phyloP scores from a whole-genome alignment of 805 yeast genomes.

The Brettanomyces nanus region DNA sequence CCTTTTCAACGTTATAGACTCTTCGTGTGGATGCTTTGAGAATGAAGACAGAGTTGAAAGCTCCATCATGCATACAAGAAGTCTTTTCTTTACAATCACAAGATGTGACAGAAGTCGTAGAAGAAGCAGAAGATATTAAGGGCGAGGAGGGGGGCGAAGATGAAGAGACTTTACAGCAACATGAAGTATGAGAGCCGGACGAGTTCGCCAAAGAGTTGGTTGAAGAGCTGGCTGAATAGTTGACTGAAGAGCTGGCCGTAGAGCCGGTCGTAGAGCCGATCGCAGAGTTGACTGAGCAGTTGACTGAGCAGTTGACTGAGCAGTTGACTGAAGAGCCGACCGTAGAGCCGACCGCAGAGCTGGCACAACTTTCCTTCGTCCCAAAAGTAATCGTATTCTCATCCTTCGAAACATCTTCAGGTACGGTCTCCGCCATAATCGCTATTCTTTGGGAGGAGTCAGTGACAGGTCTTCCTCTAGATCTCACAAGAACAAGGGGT shows the following conservation, averaged over 20 bases:
- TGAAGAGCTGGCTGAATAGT: neutral
- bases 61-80: constrained; percentile 3
- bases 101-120: neutral
- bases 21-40: constrained; percentile 28
- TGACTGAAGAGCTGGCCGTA: neutral
- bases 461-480: constrained; percentile 79
- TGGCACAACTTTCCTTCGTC: neutral
- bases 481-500: constrained; percentile 76
- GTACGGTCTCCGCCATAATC: constrained; percentile 37
- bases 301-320: neutral
- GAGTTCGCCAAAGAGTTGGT: neutral
- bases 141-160: neutral
- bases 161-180: neutral
- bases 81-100: neutral
- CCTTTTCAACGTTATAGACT: constrained; percentile 28
- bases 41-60: constrained; percentile 24
- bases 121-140: neutral
- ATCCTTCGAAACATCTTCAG: neutral
- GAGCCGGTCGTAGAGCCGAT: neutral
- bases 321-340: too few species aligned
- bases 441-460: constrained; percentile 54
- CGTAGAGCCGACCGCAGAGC: neutral
- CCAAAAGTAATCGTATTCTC: too few species aligned
- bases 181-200: neutral
- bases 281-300: neutral